phyloP scores from a whole-genome alignment of 352 stramenopile genomes.

The Discostella stelligera region DNA sequence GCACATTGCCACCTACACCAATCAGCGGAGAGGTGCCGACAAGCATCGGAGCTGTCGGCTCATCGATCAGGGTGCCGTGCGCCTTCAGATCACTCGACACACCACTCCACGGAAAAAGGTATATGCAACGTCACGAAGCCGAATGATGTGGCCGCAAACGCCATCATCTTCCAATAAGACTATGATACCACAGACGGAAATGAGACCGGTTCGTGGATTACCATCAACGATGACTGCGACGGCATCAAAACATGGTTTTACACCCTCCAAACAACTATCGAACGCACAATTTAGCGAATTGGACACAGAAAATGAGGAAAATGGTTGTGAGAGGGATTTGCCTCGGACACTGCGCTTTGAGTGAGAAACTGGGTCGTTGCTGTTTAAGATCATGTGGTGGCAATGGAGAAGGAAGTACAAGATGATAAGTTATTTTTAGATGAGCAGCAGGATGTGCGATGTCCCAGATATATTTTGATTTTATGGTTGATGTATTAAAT shows the following conservation, averaged over 20 bases:
- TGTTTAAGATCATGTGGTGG: no score
- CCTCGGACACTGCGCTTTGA: conserved; percentile 10
- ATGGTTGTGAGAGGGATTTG: conserved; percentile 1
- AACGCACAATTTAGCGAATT: conserved; percentile 24
- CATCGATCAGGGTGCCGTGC: conserved; percentile 31
- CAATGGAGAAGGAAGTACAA: no score
- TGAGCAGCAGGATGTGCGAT: no score
- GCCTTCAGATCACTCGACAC: conserved; percentile 18
- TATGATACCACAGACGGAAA: conserved; percentile 15
- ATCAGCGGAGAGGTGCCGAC: conserved; percentile 3
- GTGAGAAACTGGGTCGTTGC: conserved; percentile 3
- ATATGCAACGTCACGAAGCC: conserved; percentile 7
- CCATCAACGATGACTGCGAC: neutral
- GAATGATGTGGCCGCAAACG: conserved; percentile 12
- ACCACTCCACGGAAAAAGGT: conserved; percentile 24
- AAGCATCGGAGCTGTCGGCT: conserved; percentile 4
- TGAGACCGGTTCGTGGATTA: neutral
- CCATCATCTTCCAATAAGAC: conserved; percentile 17
- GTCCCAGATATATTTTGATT: no score
- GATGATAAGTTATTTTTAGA: no score
- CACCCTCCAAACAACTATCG: conserved; percentile 19
- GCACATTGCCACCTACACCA: conserved; percentile 16
- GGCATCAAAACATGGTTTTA: neutral
- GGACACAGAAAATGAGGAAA: conserved; percentile 22
- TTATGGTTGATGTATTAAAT: no score